Base-by-base conservation (phyloP, 1,284 basidiomycete species). In the Ganoderma meredithae region DNA sequence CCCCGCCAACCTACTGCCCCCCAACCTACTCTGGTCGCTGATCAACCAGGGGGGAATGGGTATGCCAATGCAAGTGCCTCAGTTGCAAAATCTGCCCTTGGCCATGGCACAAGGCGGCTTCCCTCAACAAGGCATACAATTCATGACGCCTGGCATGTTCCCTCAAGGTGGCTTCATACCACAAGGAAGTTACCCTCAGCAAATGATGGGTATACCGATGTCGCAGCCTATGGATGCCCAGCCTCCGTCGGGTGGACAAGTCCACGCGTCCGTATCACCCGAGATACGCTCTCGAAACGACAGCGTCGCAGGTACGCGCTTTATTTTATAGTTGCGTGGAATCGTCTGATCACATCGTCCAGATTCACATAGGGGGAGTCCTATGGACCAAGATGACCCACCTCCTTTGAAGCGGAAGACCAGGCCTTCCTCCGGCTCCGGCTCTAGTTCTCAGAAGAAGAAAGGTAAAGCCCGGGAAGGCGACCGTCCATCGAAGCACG, bases 1-100 rank as follows among this genome's bases (percentile, higher is more conserved):
- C 15, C 71, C 68, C 6, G 70, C 70, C 12, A 61, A 67, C 2
- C 22, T 71, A 6, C 69, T 6, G 1, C 71, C 68, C 9, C 66
- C 70, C 12, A 61, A 67, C 4, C 22, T 71, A 6, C 69, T 6
- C 65, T 64, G 27, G 17, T 70, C 58, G 40, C 19, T 68, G 7
- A 40, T 56, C 27, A 63, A 60, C 25, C 68, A 68, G 27, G 66
- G 65, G 52, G 60, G 49, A 60, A 60, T 55, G 33, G 62, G 9
- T 56, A 47, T 17, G 31, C 56, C n/a, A 33, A 67, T 13, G 62
- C 70, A 61, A 33, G 44, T 67, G 60, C 41, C 64, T 13, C 66
- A 68, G 22, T 58, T 63, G 22, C 49, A 36, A 27, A 62, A 64
- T 25, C 53, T 66, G 44, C 64, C 65, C 15, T 55, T 68, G 56